Conservation (phyloP, 2,329 filamentous ascomycete genomes). For the Colletotrichum costaricense region DNA sequence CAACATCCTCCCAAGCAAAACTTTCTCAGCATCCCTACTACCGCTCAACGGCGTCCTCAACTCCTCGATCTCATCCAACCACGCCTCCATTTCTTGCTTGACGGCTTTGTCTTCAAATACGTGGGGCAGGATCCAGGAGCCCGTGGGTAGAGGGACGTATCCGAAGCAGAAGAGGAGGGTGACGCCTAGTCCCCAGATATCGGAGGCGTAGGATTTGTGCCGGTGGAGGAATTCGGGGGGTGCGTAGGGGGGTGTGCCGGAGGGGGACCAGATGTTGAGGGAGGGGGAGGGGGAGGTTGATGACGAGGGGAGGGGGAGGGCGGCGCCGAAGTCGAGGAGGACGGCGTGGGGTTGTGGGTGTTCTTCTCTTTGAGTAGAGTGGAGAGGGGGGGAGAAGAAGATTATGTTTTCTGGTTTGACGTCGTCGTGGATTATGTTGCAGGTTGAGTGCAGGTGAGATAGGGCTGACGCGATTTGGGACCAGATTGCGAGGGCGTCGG, state of each 20-base stretch:
- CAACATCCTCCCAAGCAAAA: neutral
- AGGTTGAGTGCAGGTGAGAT: neutral
- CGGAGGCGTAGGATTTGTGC: neutral
- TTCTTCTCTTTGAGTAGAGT: too few relatives aligned
- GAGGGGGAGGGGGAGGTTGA: neutral
- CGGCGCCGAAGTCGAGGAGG: constrained; percentile 3
- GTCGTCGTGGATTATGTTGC: neutral
- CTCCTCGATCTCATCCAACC: neutral
- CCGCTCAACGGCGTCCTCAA: neutral
- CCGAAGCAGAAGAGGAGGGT: neutral
- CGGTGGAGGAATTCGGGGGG: neutral
- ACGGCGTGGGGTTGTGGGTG: neutral
- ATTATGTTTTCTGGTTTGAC: constrained; percentile 1
- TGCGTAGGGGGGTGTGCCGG: neutral
- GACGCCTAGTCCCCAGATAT: neutral
- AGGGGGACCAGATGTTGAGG: neutral
- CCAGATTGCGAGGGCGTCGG: neutral
- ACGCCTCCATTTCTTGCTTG: neutral
- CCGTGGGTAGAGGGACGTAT: neutral
- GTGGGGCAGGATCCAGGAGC: neutral
- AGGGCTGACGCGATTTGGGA: neutral
- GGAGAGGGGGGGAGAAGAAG: neutral
- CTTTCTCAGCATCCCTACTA: neutral
- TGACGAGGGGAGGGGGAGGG: neutral
- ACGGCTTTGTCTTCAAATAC: neutral